Evolutionary conservation across 306 rosid species (phyloP), one percentile per base, ranked within the genome.

Genomic region (Alnus rubra): DNA sequence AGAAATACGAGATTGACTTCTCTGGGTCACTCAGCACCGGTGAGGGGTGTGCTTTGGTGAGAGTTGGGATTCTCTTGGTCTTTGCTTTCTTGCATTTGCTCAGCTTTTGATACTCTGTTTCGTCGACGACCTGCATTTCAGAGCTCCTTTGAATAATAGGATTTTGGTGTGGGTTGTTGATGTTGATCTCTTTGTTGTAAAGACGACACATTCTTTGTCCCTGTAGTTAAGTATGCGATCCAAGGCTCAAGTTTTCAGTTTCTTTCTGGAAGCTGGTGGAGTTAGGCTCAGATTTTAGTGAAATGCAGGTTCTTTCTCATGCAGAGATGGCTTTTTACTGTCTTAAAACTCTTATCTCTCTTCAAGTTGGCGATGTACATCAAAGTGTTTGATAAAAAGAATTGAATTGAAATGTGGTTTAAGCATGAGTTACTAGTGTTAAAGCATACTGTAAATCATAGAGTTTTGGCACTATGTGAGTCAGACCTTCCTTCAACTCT

Each of bases 1-100:
- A 49, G 50, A 95, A 92, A 88, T 95, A 89, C 70, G 45, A 45
- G 8, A 51, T 95, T 13, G 90, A 91, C 42, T 91, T 88, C 76
- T 95, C 98, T 64, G 80, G 71, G 5, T 79, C 80, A 15, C 44
- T 23, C 7, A 15, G 70, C 8, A 7, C 28, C 33, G 39, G 14
- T 11, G 63, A 62, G 28, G 62, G 59, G 13, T 50, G 68, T 16
- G 58, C 52, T n/a, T 54, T 78, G 59, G 9, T 74, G 37, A 54
- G 11, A 30, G 54, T 37, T 81, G 75, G 75, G 58, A 45, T 51
- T 31, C 12, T 76, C 59, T 68, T 73, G 62, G 30, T 68, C 50
- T 47, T 79, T 9, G 78, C 72, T 73, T 79, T 76, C 60, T 83
- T 75, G 69, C 50, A 4, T 44, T 37, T 16, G 28, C 70, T 35